These are phyloP conservation scores for Austroboletus novae-zelandiae DNA, from an alignment of 1,284 basidiomycete species.

Conservation along the genomic window DNA sequence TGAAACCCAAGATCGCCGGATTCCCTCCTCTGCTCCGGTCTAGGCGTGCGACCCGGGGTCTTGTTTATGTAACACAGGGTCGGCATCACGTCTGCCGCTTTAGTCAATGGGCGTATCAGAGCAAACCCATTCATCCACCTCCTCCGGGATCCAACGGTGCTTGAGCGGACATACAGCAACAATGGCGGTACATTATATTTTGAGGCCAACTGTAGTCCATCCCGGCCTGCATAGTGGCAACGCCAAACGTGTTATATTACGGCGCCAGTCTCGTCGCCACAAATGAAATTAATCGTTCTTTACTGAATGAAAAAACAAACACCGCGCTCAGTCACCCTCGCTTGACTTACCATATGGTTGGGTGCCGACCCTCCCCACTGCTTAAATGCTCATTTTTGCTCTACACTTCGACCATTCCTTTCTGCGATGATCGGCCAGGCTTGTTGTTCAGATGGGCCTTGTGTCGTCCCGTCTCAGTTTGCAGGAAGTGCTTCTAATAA, in stretches of 20 bases:
- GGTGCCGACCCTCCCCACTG: background rate
- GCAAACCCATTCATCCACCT: background rate
- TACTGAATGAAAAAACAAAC: background rate
- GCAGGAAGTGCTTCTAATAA: too few species aligned
- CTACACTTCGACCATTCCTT: background rate
- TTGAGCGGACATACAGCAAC: constrained; percentile 28
- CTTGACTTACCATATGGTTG: too few species aligned
- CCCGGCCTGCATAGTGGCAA: background rate
- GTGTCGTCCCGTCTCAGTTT: too few species aligned
- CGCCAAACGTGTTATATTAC: background rate
- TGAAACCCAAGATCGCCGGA: constrained; percentile 1
- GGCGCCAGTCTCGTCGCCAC: background rate
- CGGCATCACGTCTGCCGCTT: background rate
- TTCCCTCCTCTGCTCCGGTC: constrained; percentile 2
- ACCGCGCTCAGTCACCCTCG: background rate
- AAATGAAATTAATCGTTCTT: background rate
- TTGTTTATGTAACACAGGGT: background rate
- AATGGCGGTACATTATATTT: background rate
- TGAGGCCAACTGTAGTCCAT: constrained; percentile 1
- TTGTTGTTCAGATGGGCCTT: too few species aligned
- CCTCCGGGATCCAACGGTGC: constrained; percentile 8
- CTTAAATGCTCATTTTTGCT: background rate
- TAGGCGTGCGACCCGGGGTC: background rate
- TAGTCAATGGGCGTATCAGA: too few species aligned
- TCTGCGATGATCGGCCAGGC: background rate